These are phyloP conservation scores for Hypoxylon fragiforme DNA, from an alignment of 495 filamentous ascomycete genomes.

Conservation along the genomic window DNA sequence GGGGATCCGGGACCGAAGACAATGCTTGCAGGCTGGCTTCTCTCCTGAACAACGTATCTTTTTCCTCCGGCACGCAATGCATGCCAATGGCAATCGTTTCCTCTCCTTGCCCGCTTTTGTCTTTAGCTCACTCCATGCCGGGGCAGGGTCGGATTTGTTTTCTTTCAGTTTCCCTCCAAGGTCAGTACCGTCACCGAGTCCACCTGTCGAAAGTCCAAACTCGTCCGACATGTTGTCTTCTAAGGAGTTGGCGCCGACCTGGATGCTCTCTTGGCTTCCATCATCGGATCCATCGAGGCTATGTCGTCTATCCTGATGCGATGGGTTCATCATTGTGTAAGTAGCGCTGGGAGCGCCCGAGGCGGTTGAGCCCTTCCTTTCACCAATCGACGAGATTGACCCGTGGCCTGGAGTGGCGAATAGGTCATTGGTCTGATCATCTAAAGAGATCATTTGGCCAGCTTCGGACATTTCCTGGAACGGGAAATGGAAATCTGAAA, in stretches of 20 bases:
- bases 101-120: conserved; percentile 98
- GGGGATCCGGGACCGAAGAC: conserved; percentile 86
- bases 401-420: conserved; percentile 41
- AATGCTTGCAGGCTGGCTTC: conserved; percentile 97
- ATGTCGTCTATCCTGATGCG: conserved; percentile 31
- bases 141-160: conserved; percentile 61
- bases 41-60: conserved; percentile 98
- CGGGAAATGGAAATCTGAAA: conserved; percentile 51
- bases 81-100: conserved; percentile 89
- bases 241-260: conserved; percentile 47
- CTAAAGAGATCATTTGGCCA: conserved; percentile 47
- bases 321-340: conserved; percentile 21
- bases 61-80: conserved; percentile 94
- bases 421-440: conserved; percentile 45
- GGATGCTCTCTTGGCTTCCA: conserved; percentile 51
- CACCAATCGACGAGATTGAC: conserved; percentile 45
- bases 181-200: conserved; percentile 53
- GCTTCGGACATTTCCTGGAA: conserved; percentile 46
- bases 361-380: conserved; percentile 45
- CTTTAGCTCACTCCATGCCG: conserved; percentile 94
- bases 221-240: conserved; percentile 57
- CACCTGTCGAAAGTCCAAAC: conserved; percentile 52
- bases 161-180: conserved; percentile 55
- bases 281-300: conserved; percentile 52
- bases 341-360: conserved; percentile 32